These are phyloP conservation scores for Pythium oligandrum DNA, from an alignment of 352 stramenopile species.

Conservation along the genomic window DNA sequence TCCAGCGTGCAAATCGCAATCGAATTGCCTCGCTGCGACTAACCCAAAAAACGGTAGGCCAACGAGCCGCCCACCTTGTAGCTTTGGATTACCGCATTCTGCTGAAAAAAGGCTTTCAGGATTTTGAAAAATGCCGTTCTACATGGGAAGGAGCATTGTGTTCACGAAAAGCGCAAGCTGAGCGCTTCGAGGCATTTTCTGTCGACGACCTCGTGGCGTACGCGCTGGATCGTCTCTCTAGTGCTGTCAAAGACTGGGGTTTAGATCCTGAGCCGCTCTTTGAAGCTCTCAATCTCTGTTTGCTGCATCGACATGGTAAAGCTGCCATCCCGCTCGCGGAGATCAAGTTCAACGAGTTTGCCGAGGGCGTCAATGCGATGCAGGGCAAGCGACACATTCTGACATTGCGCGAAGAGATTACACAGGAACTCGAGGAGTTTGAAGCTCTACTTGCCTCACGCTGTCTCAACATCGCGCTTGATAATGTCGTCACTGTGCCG, in stretches of 20 bases:
- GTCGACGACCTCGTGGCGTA: slow-evolving; percentile 40
- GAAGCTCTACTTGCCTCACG: slow-evolving; percentile 52
- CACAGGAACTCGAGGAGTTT: slow-evolving; percentile 64
- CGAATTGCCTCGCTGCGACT: slow-evolving; percentile 36
- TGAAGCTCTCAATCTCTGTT: slow-evolving; percentile 58
- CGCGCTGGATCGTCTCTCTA: slow-evolving; percentile 48
- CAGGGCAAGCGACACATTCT: slow-evolving; percentile 48
- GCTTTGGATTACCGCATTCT: slow-evolving; percentile 39
- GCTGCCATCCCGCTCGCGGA: slow-evolving; percentile 33
- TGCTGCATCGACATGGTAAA: slow-evolving; percentile 42
- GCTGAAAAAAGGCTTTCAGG: slow-evolving; percentile 23
- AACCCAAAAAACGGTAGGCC: slow-evolving; percentile 24
- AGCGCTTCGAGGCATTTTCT: slow-evolving; percentile 23
- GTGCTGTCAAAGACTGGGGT: slow-evolving; percentile 67
- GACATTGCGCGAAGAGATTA: slow-evolving; percentile 56
- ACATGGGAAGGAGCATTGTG: slow-evolving; percentile 40
- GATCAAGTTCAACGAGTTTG: slow-evolving; percentile 48
- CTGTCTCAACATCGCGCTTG: slow-evolving; percentile 51
- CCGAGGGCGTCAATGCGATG: slow-evolving; percentile 42
- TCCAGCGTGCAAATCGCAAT: slow-evolving; percentile 55
- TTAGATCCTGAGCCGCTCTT: slow-evolving; percentile 62
- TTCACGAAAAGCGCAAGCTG: slow-evolving; percentile 18
- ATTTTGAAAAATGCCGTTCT: slow-evolving; percentile 43
- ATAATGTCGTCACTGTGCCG: slow-evolving; percentile 32
- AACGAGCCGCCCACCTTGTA: slow-evolving; percentile 40